Conservation (phyloP, 2,329 filamentous ascomycete species). For the Stagonosporopsis cucurbitacearum region DNA sequence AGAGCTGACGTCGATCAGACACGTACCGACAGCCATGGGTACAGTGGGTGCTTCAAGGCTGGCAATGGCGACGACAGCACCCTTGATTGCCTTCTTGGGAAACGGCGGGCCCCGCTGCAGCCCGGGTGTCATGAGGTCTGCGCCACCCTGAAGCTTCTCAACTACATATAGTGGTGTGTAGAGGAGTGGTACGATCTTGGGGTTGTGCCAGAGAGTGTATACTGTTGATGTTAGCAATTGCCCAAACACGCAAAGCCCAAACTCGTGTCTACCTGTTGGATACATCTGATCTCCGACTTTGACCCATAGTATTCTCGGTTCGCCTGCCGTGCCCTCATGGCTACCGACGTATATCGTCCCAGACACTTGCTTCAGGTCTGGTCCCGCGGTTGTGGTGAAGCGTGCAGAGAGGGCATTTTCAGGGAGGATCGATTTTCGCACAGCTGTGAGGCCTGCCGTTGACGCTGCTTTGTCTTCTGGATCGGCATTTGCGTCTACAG, state of each 20-base stretch:
- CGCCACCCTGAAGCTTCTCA: conserved; percentile 67
- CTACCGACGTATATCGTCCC: conserved; percentile 70
- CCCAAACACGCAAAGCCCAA: background rate
- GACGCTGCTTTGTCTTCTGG: conserved; percentile 53
- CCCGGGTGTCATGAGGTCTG: conserved; percentile 73
- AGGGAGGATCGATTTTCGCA: conserved; percentile 67
- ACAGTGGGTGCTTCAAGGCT: conserved; percentile 65
- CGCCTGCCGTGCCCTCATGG: conserved; percentile 58
- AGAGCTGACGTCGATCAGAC: conserved; percentile 66
- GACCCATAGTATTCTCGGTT: conserved; percentile 69
- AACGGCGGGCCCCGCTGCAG: conserved; percentile 70
- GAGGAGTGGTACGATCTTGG: conserved; percentile 66
- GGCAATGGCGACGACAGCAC: conserved; percentile 68
- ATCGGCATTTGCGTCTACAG: conserved; percentile 46
- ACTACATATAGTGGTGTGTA: conserved; percentile 68
- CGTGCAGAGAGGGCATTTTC: conserved; percentile 68
- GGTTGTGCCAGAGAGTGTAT: conserved; percentile 71
- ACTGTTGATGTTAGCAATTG: conserved; percentile 48
- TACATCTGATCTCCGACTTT: conserved; percentile 64
- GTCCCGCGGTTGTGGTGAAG: conserved; percentile 70
- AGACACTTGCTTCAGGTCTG: conserved; percentile 65
- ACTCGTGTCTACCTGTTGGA: conserved; percentile 49
- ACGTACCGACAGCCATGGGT: conserved; percentile 69
- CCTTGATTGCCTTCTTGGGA: conserved; percentile 63
- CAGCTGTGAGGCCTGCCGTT: conserved; percentile 55